Base-by-base conservation (phyloP, 352 stramenopile genomes). In the Globisporangium camurandrum region DNA sequence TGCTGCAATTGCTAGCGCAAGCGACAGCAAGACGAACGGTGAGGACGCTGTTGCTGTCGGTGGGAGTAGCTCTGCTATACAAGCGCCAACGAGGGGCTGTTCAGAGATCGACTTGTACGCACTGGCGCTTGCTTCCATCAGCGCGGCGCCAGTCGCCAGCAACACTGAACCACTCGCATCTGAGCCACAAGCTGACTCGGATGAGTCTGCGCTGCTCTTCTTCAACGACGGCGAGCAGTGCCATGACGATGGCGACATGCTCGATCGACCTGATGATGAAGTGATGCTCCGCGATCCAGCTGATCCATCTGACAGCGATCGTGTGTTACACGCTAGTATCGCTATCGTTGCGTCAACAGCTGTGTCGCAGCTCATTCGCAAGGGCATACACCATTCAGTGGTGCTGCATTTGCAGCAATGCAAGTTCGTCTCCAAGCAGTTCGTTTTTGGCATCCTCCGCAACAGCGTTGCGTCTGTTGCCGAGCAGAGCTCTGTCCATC, bases 341-440 rank as follows among this genome's bases (percentile, higher is more conserved):
- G 14, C 4, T 20, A 12, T 46, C n/a, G 46, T 48, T 34, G 53
- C 46, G 6, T 49, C 26, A 30, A 38, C 19, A 3, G 16, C 49
- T 23, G 53, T 59, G n/a, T n/a, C 34, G 12, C 34, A 9, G 2
- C 30, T 39, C 14, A 24, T 59, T 9, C 46, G 24, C 19, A 53
- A 28, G 12, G 53, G 53, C 20, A 17, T 59, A 26, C 53, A 54
- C 26, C 53, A 59, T 31, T 52, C 30, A 24, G 27, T 59, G 30
- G 39, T 54, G 9, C 26, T 59, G 30, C 28, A 54, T 8, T 31
- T 43, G n/a, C 34, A 49, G 33, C 27, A 54, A 19, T 6, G 46
- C 11, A 59, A 54, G 46, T 50, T 50, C 19, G 30, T 54, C 8
- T 27, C 28, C 22, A 59, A 59, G 38, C 48, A 23, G 4, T 54